A percentile compares a stretch with the other conserved stretches of the same genome.
Evolutionary conservation across 1,284 basidiomycete species (phyloP).

Genomic region (Anthracocystis panici-leucophaei): DNA sequence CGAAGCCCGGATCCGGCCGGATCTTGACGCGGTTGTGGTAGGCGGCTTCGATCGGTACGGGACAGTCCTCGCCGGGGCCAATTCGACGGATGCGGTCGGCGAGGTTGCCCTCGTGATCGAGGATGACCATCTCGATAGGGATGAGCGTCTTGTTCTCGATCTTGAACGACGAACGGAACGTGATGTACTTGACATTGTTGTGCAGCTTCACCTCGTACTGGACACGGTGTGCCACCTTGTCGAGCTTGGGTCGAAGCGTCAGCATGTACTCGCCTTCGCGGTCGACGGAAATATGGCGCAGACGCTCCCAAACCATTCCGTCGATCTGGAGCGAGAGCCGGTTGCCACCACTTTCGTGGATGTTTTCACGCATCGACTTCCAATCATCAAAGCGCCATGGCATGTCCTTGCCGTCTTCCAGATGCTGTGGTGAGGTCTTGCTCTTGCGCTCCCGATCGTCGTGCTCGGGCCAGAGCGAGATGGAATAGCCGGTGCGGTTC

Average conservation of each 20-base stretch:
- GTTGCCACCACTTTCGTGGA: conserved; percentile 60
- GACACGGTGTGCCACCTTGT: conserved; percentile 83
- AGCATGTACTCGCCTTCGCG: conserved; percentile 93
- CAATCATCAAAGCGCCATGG: conserved; percentile 99
- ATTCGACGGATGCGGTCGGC: conserved; percentile 87
- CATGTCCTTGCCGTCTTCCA: conserved; percentile 79
- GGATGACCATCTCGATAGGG: conserved; percentile 89
- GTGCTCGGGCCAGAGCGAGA: conserved; percentile 71
- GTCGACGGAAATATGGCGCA: conserved; percentile 91
- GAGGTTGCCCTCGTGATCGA: conserved; percentile 86
- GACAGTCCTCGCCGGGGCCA: conserved; percentile 86
- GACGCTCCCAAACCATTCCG: conserved; percentile 89
- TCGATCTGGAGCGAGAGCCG: conserved; percentile 75
- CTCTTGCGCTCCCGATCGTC: conserved; percentile 72
- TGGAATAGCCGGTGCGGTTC: conserved; percentile 85
- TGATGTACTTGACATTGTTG: conserved; percentile 95
- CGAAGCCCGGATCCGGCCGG: conserved; percentile 94
- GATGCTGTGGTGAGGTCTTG: conserved; percentile 65
- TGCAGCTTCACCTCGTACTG: conserved; percentile 91
- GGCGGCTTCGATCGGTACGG: conserved; percentile 91
- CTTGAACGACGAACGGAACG: conserved; percentile 91
- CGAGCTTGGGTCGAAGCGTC: conserved; percentile 81
- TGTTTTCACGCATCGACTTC: conserved; percentile 85
- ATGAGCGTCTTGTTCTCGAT: conserved; percentile 93
- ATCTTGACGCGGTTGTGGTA: conserved; percentile 85